Conservation (phyloP, 169 alveolate species). For the Cyclospora cayetanensis region DNA sequence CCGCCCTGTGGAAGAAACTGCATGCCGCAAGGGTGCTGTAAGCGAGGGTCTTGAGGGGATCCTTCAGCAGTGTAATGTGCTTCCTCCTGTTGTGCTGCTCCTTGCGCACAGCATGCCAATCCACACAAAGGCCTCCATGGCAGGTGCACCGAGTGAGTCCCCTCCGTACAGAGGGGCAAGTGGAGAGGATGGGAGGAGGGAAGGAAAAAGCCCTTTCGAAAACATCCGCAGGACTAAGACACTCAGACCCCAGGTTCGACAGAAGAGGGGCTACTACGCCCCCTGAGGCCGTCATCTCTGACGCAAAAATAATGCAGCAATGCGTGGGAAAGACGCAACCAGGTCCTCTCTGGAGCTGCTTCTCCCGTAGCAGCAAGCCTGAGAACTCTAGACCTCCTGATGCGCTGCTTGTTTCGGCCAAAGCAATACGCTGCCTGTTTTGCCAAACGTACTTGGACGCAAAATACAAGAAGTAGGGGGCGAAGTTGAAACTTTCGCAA, state of each 20-base stretch:
- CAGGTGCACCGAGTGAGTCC: background rate
- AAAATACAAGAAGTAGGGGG: too few relatives aligned
- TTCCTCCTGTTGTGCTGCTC: constrained; percentile 50
- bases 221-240: background rate
- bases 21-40: background rate
- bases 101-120: constrained; percentile 28
- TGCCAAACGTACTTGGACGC: too few relatives aligned
- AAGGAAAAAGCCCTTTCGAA: background rate
- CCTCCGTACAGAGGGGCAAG: background rate
- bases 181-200: background rate
- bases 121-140: constrained; percentile 24
- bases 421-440: too few relatives aligned
- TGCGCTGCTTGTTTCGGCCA: too few relatives aligned
- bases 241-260: background rate
- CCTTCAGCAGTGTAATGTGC: background rate
- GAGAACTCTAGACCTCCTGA: too few relatives aligned
- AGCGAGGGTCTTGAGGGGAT: background rate
- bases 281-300: background rate
- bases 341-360: too few relatives aligned
- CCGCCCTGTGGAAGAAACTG: background rate
- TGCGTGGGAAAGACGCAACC: background rate
- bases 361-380: too few relatives aligned
- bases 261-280: too few relatives aligned
- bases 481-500: too few relatives aligned
- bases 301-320: background rate